Evolutionary conservation across 805 yeast species (phyloP).

Genomic region (Monosporozyma servazzii): DNA sequence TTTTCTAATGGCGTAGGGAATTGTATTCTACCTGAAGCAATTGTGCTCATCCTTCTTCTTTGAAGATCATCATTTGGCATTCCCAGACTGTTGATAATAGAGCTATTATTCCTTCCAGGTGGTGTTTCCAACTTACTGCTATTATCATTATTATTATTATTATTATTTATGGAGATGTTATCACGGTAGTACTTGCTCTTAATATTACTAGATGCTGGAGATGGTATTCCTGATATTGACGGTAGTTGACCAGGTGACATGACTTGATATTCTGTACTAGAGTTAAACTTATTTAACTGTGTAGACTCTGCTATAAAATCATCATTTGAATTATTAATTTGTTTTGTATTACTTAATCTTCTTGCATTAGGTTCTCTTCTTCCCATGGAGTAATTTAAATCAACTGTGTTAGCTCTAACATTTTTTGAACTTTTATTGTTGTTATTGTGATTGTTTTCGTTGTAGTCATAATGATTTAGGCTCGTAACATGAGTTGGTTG

Average conservation of each 20-base stretch:
- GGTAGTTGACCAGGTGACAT: background rate
- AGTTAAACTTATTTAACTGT: constrained; percentile 5
- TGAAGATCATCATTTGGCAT: background rate
- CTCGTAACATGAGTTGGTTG: background rate
- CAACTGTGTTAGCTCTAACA: background rate
- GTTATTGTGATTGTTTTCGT: background rate
- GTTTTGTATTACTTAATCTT: background rate
- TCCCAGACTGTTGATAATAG: background rate
- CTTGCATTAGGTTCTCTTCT: background rate
- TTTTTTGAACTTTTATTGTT: background rate
- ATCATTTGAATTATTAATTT: background rate
- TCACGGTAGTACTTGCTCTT: background rate
- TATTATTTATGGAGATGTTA: background rate
- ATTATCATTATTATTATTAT: background rate
- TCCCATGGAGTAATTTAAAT: background rate
- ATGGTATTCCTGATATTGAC: background rate
- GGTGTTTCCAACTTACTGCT: background rate
- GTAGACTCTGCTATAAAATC: constrained; percentile 12
- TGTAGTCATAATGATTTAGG: background rate
- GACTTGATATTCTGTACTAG: background rate
- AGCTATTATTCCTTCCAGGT: background rate
- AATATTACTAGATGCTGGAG: background rate
- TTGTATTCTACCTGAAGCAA: constrained; percentile 1
- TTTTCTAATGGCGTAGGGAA: constrained; percentile 22
- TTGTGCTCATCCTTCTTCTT: constrained; percentile 10